Evolutionary conservation across 768 basidiomycete species (phyloP).

Genomic region (Daedaleopsis nitida): DNA sequence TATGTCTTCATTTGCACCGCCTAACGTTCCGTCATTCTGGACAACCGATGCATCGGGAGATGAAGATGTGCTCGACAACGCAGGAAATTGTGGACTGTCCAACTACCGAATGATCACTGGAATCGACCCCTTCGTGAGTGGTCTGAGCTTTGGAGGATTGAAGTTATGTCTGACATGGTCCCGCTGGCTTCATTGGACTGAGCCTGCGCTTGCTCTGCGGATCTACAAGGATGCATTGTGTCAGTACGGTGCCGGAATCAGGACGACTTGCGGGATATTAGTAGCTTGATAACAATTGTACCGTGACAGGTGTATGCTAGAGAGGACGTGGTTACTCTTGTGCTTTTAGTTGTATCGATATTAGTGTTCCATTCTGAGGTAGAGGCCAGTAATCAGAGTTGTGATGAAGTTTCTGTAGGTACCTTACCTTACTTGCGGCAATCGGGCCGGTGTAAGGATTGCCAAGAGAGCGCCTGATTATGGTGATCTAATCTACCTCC

Average conservation of each 20-base stretch:
- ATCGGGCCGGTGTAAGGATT: background rate
- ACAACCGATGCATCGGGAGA: background rate
- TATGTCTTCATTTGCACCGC: background rate
- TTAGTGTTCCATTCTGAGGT: too few relatives aligned
- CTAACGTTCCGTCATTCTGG: background rate
- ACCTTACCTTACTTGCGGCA: background rate
- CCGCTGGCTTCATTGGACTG: background rate
- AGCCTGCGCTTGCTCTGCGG: background rate
- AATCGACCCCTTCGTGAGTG: background rate
- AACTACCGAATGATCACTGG: background rate
- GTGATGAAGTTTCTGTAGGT: too few relatives aligned
- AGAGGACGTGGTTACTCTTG: too few relatives aligned
- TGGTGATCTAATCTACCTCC: background rate
- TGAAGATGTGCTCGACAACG: background rate
- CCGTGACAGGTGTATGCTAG: too few relatives aligned
- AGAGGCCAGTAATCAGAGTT: too few relatives aligned
- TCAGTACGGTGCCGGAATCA: background rate
- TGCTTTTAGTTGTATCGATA: too few relatives aligned
- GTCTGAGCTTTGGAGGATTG: background rate
- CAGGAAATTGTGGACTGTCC: background rate
- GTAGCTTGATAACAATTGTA: too few relatives aligned
- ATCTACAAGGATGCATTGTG: background rate
- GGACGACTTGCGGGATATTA: too few relatives aligned
- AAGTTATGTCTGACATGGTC: background rate
- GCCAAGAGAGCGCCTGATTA: background rate